Evolutionary conservation across 495 filamentous ascomycete genomes (phyloP), one percentile per base, ranked within the genome.

Genomic region (Recurvomyces mirabilis): DNA sequence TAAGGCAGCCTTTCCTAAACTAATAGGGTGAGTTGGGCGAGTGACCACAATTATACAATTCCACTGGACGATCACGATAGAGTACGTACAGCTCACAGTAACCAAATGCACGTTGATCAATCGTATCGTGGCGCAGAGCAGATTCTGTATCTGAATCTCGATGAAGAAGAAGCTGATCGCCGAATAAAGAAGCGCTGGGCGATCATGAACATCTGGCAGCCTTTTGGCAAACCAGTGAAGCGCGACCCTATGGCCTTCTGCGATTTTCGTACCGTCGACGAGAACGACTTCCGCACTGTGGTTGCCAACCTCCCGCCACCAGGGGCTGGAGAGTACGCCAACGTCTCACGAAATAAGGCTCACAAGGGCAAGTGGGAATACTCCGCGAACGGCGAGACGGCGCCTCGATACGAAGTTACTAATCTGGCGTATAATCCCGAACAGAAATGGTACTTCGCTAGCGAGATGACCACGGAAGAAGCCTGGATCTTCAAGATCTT

Each of bases 401-500:
- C 40, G 1, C n/a, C 40, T 7, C 9, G 40, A 17, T 32, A 43
- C 17, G 40, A 43, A 18, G 40, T 43, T 12, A 28, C 40, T 14
- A 43, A 43, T 20, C 20, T 43, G 25, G 40, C 40, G 40, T 19
- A 43, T 17, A 43, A 43, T 28, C 21, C 21, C 4, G 14, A 32
- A n/a, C 40, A 43, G 40, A n/a, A 43, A 14, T 43, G 20, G 5
- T 43, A 43, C 28, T 32, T 31, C 23, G 40, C 40, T 19, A 24
- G 23, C 25, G 14, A 43, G 6, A 43, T 43, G 40, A 30, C 40
- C n/a, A 24, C 40, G 4, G 40, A 43, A 9, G 40, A 43, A 28
- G 40, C 40, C 2, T 43, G 40, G 40, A 9, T 43, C 18, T 43
- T 43, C 40, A 43, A 43, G 40, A 43, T 43, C 25, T 43, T 43